Percentiles rank a stretch among this genome's conserved stretches.
phyloP scores from a whole-genome alignment of 176 grass and related monocot genomes.

The Secale cereale region DNA sequence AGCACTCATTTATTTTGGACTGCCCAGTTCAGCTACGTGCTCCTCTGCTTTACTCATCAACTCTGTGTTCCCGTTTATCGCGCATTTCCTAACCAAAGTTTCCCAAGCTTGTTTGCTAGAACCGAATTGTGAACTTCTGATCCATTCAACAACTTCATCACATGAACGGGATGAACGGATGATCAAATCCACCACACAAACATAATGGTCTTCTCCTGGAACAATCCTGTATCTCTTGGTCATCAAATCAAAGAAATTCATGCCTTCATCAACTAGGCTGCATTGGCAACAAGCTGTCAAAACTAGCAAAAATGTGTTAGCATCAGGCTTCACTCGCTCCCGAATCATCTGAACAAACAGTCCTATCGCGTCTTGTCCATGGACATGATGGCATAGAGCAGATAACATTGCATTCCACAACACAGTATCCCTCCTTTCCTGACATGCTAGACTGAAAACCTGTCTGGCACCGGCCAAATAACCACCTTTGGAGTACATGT shows the following conservation, averaged over 20 bases:
- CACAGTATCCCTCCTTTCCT: constrained; percentile 28
- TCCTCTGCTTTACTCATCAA: constrained; percentile 30
- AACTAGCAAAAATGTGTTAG: constrained; percentile 47
- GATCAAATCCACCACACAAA: constrained; percentile 62
- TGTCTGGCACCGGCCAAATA: constrained; percentile 39
- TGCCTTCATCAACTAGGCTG: constrained; percentile 52
- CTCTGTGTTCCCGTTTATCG: neutral
- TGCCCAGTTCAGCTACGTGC: neutral
- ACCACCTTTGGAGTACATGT: constrained; percentile 82
- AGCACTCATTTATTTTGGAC: neutral
- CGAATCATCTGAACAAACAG: constrained; percentile 62
- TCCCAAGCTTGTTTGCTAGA: constrained; percentile 41
- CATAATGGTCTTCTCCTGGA: constrained; percentile 48
- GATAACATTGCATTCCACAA: constrained; percentile 66
- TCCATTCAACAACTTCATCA: constrained; percentile 49
- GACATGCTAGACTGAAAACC: constrained; percentile 40
- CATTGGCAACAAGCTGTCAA: constrained; percentile 57
- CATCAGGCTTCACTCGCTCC: constrained; percentile 45
- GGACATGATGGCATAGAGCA: constrained; percentile 54
- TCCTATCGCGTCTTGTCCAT: constrained; percentile 34
- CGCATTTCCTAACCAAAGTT: constrained; percentile 35
- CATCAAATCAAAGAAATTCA: constrained; percentile 70
- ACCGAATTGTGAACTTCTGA: constrained; percentile 33
- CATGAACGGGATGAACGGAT: constrained; percentile 19
- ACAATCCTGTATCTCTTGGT: constrained; percentile 47